Percentiles rank a stretch among this genome's conserved stretches.
Conservation (phyloP, 2,329 filamentous ascomycete species). For the Verticillium longisporum region DNA sequence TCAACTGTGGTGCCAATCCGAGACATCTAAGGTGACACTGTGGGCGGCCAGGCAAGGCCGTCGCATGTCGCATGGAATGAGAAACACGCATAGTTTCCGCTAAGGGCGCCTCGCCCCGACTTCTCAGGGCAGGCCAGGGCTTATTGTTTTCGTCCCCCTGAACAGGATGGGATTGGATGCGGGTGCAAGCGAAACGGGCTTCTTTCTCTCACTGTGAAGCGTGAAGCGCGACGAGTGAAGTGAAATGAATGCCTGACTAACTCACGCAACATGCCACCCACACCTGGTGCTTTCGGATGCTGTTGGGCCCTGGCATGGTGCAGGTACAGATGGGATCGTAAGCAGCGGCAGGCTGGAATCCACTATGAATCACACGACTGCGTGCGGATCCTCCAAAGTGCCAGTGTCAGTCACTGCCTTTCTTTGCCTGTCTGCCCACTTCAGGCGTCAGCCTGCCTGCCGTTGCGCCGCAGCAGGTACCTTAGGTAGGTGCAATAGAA, state of each 20-base stretch:
- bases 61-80: slow-evolving; percentile 2
- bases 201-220: neutral
- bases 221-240: neutral
- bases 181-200: neutral
- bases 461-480: neutral
- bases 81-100: slow-evolving; percentile 3
- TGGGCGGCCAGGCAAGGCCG: neutral
- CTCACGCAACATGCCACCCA: neutral
- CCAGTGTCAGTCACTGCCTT: neutral
- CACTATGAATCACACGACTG: neutral
- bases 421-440: neutral
- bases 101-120: neutral
- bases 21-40: neutral
- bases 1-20: neutral
- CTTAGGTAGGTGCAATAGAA: neutral
- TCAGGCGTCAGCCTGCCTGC: neutral
- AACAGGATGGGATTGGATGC: neutral
- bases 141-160: neutral
- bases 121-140: neutral
- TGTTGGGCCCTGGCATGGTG: neutral
- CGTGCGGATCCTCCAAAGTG: neutral
- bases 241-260: neutral
- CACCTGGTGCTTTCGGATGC: neutral
- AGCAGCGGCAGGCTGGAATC: neutral
- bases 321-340: neutral